Conservation (phyloP, 73 alveolate genomes). For the Paramecium primaurelia region DNA sequence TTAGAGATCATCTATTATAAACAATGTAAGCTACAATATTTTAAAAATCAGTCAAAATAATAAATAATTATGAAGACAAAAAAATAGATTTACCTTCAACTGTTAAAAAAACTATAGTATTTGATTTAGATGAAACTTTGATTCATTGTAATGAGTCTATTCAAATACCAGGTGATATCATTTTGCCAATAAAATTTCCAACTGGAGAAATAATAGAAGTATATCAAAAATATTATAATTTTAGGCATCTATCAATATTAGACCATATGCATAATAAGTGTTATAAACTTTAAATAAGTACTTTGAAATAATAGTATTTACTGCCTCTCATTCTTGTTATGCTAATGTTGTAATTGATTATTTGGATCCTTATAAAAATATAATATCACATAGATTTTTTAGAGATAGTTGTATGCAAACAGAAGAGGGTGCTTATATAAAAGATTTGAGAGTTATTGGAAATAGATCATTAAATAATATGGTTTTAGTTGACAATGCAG, state of each 20-base stretch:
- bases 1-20: slow-evolving; percentile 50
- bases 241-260: slow-evolving; percentile 66
- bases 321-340: slow-evolving; percentile 65
- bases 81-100: slow-evolving; percentile 24
- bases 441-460: slow-evolving; percentile 57
- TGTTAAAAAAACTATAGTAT: slow-evolving; percentile 34
- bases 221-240: neutral
- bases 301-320: slow-evolving; percentile 58
- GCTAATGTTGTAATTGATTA: slow-evolving; percentile 63
- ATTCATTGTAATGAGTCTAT: slow-evolving; percentile 57
- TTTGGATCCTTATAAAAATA: slow-evolving; percentile 59
- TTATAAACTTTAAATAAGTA: slow-evolving; percentile 43
- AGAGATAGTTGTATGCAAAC: slow-evolving; percentile 66
- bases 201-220: slow-evolving; percentile 59
- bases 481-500: slow-evolving; percentile 59
- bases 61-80: slow-evolving; percentile 28
- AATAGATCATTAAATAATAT: slow-evolving; percentile 30
- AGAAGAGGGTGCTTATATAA: slow-evolving; percentile 65
- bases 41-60: neutral
- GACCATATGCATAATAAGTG: slow-evolving; percentile 64
- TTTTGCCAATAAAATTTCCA: slow-evolving; percentile 58
- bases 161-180: slow-evolving; percentile 45
- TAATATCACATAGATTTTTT: slow-evolving; percentile 49
- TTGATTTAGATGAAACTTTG: slow-evolving; percentile 62
- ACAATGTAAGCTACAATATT: slow-evolving; percentile 51